Percentiles rank a stretch among this genome's conserved stretches.
Conservation (phyloP, 2,329 filamentous ascomycete species). For the Massarina eburnea region DNA sequence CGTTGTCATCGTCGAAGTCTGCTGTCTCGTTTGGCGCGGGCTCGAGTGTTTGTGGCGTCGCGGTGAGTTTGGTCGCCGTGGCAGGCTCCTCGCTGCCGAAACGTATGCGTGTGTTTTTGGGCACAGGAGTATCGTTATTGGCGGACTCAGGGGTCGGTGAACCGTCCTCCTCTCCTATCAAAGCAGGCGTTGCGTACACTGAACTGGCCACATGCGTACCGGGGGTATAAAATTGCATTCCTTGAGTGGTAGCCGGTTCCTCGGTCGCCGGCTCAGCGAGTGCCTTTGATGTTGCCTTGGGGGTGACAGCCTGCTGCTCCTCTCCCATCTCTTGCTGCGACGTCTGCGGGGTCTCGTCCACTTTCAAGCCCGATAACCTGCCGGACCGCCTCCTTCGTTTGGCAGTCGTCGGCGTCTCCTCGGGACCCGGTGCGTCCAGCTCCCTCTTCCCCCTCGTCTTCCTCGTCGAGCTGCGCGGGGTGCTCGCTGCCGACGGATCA, state of each 20-base stretch:
- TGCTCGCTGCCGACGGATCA: conserved; percentile 19
- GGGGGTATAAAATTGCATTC: conserved; percentile 25
- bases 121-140: conserved; percentile 8
- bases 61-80: conserved; percentile 4
- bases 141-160: conserved; percentile 28
- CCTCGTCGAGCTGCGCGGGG: conserved; percentile 27
- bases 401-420: conserved; percentile 30
- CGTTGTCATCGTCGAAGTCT: conserved; percentile 21
- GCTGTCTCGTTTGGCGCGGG: not conserved
- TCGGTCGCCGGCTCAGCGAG: conserved; percentile 9
- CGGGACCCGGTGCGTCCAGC: conserved; percentile 19
- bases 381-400: conserved; percentile 30
- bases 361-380: conserved; percentile 3
- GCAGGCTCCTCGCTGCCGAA: conserved; percentile 41
- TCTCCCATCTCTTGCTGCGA: conserved; percentile 9
- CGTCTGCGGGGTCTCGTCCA: conserved; percentile 13
- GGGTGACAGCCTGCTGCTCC: conserved; percentile 22
- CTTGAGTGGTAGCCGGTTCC: conserved; percentile 17
- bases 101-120: conserved; percentile 30
- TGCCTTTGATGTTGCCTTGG: conserved; percentile 14
- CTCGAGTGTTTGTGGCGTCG: conserved; percentile 12
- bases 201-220: conserved; percentile 16
- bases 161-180: conserved; percentile 18
- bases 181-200: conserved; percentile 28
- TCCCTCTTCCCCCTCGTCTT: conserved; percentile 30